Conservation (phyloP, 1,139 yeast genomes). For the Blastobotrys apis region DNA sequence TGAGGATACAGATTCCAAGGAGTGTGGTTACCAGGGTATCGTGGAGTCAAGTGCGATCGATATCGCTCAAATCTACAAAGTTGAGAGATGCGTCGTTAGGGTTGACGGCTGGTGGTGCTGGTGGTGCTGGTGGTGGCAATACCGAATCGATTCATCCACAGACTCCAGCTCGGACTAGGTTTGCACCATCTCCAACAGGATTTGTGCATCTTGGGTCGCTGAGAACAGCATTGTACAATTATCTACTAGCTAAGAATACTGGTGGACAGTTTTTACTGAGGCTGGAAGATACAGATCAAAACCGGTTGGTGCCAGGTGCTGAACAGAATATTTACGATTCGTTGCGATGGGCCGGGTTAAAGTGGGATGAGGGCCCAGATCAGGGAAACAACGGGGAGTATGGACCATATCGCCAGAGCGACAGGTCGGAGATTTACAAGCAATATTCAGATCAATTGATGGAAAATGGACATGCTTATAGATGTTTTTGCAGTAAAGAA, state of each 20-base stretch:
- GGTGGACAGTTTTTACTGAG: slow-evolving; percentile 78
- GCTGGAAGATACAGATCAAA: slow-evolving; percentile 87
- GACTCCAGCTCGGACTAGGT: slow-evolving; percentile 76
- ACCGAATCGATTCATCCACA: slow-evolving; percentile 33
- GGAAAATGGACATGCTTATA: slow-evolving; percentile 67
- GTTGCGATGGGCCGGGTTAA: slow-evolving; percentile 70
- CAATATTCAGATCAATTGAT: slow-evolving; percentile 55
- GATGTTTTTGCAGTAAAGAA: slow-evolving; percentile 84
- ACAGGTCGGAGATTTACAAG: slow-evolving; percentile 60
- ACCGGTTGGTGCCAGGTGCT: slow-evolving; percentile 72
- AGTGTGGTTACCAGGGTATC: no score
- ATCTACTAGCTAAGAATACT: slow-evolving; percentile 71
- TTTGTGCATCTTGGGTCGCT: slow-evolving; percentile 85
- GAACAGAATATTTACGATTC: slow-evolving; percentile 75
- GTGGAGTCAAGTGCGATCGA: no score
- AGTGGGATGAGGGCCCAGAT: slow-evolving; percentile 77
- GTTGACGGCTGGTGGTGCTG: no score
- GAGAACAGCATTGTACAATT: slow-evolving; percentile 89
- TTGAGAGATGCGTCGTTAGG: slow-evolving; percentile 10
- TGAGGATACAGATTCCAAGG: no score
- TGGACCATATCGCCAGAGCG: slow-evolving; percentile 84
- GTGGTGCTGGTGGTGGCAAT: no score
- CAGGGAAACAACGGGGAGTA: slow-evolving; percentile 61
- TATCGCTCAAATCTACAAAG: slow-evolving; percentile 11
- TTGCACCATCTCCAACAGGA: slow-evolving; percentile 99